phyloP scores from a whole-genome alignment of 2,329 filamentous ascomycete species.

The Coniochaeta prunicola region DNA sequence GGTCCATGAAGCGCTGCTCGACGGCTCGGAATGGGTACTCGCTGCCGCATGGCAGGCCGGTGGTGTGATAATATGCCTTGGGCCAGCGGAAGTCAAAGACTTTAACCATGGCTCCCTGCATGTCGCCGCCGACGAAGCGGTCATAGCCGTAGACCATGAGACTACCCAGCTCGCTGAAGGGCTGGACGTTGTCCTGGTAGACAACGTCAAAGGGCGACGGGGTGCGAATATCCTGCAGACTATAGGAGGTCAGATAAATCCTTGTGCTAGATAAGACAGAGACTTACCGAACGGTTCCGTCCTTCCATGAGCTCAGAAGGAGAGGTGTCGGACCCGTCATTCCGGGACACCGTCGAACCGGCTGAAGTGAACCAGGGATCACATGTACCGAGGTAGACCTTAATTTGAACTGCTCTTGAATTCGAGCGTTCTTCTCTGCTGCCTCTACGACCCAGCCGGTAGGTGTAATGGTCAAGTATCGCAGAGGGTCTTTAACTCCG shows the following conservation, averaged over 20 bases:
- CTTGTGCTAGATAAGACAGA: not conserved
- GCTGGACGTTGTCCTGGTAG: conserved; percentile 46
- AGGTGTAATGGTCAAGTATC: conserved; percentile 37
- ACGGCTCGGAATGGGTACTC: conserved; percentile 27
- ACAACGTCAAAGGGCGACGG: conserved; percentile 36
- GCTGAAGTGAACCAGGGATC: conserved; percentile 33
- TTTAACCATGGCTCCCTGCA: conserved; percentile 33
- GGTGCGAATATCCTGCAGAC: conserved; percentile 42
- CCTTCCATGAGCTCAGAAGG: conserved; percentile 45
- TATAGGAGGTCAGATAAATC: conserved; percentile 8
- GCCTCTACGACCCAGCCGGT: conserved; percentile 31
- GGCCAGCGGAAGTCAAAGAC: conserved; percentile 48
- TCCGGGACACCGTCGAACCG: conserved; percentile 26
- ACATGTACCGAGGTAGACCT: not conserved
- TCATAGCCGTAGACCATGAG: conserved; percentile 43
- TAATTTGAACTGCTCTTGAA: conserved; percentile 4
- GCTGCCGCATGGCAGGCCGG: conserved; percentile 36
- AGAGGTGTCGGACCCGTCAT: conserved; percentile 28
- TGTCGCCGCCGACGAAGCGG: conserved; percentile 43
- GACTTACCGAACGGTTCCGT: conserved; percentile 37
- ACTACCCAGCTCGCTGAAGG: conserved; percentile 35
- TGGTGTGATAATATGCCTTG: conserved; percentile 39
- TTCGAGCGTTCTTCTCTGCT: conserved; percentile 22
- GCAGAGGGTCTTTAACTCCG: conserved; percentile 32
- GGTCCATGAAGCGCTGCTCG: conserved; percentile 19